Base-by-base conservation (phyloP, 768 basidiomycete genomes). In the Hygrocybe punicea region DNA sequence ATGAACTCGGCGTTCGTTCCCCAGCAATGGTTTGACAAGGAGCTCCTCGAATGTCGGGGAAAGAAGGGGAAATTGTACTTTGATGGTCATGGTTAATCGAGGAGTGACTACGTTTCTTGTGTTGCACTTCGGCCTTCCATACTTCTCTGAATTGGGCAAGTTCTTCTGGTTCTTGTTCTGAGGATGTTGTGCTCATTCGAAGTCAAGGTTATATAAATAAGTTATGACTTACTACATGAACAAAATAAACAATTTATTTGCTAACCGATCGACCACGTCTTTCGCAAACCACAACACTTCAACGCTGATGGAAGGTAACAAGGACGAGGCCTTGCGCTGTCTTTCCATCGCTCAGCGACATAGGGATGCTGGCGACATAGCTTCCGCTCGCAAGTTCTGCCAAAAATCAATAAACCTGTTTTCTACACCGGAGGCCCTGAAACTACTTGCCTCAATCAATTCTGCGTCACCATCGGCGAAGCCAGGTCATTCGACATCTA, bases 371-470 rank as follows among this genome's bases (percentile, higher is more conserved):
- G 85, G 83, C 48, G 92, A 95, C 69, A 74, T 84, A 54, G 60
- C 86, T 42, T 84, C 89, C 2, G 93, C 95, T 1, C 84, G 87
- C 67, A 92, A 91, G 70, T 95, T 98, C 76, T 88, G 86, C 59
- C 83, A 86, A 71, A 98, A 98, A 73, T 92, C 89, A 10, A 82
- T 93, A 58, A 76, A 85, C 6, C 79, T 98, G 44, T 93, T 89
- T 71, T 78, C 85, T 52, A 93, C 93, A 0, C 79, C 85, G 9
- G 85, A 92, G 69, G 95, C 87, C 11, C 67, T 77, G 40, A 80
- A 81, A 57, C 73, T 96, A 35, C 79, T 94, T 34, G 78, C 79
- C 11, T 73, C 81, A 11, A 84, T 97, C 37, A 84, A 77, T 51
- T 62, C 71, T 4, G 72, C 80, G 24, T 73, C 81, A 17, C 71